Evolutionary conservation across 1,139 yeast genomes (phyloP).

Genomic region (Magnusiomyces magnusii): DNA sequence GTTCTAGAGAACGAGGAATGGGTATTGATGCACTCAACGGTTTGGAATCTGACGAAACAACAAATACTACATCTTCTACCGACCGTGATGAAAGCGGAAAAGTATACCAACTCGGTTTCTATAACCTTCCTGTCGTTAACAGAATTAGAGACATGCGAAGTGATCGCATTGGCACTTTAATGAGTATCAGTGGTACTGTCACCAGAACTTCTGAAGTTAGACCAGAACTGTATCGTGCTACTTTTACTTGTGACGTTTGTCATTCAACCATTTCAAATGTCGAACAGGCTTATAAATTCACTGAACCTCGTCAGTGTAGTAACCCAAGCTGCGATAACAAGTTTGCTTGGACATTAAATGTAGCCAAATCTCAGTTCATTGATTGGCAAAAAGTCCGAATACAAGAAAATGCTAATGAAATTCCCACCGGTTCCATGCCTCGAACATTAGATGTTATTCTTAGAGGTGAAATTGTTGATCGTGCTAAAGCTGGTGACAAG

Average conservation of each 20-base stretch:
- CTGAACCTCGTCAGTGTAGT: slow-evolving; percentile 92
- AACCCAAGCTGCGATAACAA: slow-evolving; percentile 84
- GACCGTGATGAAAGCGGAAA: slow-evolving; percentile 46
- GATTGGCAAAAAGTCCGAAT: slow-evolving; percentile 98
- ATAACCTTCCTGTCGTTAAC: slow-evolving; percentile 73
- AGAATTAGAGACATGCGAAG: slow-evolving; percentile 88
- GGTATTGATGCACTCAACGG: slow-evolving; percentile 21
- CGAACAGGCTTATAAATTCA: slow-evolving; percentile 88
- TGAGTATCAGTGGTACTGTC: slow-evolving; percentile 90
- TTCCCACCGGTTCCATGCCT: slow-evolving; percentile 99
- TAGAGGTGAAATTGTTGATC: slow-evolving; percentile 91
- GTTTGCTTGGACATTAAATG: slow-evolving; percentile 74
- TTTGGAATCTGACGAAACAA: slow-evolving; percentile 24
- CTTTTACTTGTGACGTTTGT: slow-evolving; percentile 87
- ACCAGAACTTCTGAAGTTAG: slow-evolving; percentile 96
- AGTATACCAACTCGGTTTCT: slow-evolving; percentile 82
- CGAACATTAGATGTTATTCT: slow-evolving; percentile 88
- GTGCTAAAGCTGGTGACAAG: slow-evolving; percentile 97
- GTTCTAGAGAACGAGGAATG: slow-evolving; percentile 31
- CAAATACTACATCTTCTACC: slow-evolving; percentile 9
- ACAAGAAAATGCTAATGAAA: slow-evolving; percentile 92
- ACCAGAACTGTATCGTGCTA: slow-evolving; percentile 83
- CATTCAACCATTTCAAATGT: slow-evolving; percentile 80
- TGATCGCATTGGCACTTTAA: slow-evolving; percentile 76
- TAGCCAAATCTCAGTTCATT: slow-evolving; percentile 75